Percentiles rank a stretch among this genome's conserved stretches.
phyloP scores from a whole-genome alignment of 805 yeast species.

The Candida lessepsii region DNA sequence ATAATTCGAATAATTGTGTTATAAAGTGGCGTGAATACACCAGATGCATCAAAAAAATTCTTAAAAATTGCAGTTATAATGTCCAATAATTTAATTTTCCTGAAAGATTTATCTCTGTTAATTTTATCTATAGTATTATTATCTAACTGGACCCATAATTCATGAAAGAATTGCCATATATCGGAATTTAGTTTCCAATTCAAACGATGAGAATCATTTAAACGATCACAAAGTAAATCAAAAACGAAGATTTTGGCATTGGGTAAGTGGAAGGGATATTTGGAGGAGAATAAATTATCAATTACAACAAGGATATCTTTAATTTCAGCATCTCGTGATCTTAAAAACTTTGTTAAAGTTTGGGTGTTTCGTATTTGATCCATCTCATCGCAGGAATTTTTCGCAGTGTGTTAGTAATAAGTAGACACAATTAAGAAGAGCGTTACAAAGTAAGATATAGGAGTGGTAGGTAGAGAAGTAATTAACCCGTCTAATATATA shows the following conservation, averaged over 20 bases:
- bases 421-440: not conserved
- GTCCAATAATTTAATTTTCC: constrained; percentile 42
- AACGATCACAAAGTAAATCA: constrained; percentile 59
- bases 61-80: constrained; percentile 18
- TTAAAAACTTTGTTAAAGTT: constrained; percentile 53
- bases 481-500: constrained; percentile 3
- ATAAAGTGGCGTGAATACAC: constrained; percentile 20
- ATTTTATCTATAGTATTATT: constrained; percentile 16
- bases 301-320: constrained; percentile 39
- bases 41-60: constrained; percentile 7
- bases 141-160: constrained; percentile 34
- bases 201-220: constrained; percentile 45
- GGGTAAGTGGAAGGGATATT: constrained; percentile 49
- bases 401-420: not conserved
- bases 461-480: not conserved
- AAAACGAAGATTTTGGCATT: constrained; percentile 53
- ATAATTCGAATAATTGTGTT: constrained; percentile 20
- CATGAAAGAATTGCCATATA: constrained; percentile 52
- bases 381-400: constrained; percentile 14
- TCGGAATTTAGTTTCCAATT: constrained; percentile 42
- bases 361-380: constrained; percentile 33
- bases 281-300: constrained; percentile 29
- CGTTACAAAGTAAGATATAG: not conserved
- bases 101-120: constrained; percentile 39
- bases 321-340: constrained; percentile 50